Conservation (phyloP, 2,329 filamentous ascomycete species). For the Colletotrichum echinochloae region DNA sequence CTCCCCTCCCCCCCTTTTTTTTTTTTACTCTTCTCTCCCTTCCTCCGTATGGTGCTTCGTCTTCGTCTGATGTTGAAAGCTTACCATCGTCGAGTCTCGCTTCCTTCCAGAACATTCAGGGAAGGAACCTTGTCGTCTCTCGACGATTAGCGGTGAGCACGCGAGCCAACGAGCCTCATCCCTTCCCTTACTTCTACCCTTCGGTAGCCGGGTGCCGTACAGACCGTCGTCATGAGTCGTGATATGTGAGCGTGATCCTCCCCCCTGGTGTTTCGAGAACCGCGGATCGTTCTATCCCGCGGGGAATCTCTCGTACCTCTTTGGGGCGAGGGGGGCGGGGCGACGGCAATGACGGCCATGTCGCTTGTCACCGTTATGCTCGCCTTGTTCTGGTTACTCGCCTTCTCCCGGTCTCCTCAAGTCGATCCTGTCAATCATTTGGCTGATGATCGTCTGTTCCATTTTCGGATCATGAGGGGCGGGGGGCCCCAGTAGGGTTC, state of each 20-base stretch:
- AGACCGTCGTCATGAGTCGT: conserved; percentile 2
- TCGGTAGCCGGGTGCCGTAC: background rate
- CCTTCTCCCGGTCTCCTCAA: background rate
- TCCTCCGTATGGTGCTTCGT: background rate
- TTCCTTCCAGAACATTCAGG: conserved; percentile 27
- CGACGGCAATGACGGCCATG: background rate
- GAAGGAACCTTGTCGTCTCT: background rate
- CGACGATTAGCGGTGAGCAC: background rate
- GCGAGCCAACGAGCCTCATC: background rate
- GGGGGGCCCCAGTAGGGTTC: background rate
- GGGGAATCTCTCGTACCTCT: background rate
- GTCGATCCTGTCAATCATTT: background rate
- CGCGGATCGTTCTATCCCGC: conserved; percentile 18
- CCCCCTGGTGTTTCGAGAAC: conserved; percentile 29
- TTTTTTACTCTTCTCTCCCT: background rate
- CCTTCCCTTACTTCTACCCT: background rate
- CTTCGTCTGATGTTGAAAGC: conserved; percentile 22
- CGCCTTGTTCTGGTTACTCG: background rate
- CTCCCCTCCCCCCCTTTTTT: background rate
- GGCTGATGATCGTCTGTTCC: background rate
- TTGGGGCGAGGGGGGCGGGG: background rate
- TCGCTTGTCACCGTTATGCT: background rate
- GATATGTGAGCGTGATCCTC: conserved; percentile 1
- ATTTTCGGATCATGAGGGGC: background rate
- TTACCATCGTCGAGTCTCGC: conserved; percentile 1